Conservation (phyloP, 805 yeast species). For the Schwanniomyces yamadae region DNA sequence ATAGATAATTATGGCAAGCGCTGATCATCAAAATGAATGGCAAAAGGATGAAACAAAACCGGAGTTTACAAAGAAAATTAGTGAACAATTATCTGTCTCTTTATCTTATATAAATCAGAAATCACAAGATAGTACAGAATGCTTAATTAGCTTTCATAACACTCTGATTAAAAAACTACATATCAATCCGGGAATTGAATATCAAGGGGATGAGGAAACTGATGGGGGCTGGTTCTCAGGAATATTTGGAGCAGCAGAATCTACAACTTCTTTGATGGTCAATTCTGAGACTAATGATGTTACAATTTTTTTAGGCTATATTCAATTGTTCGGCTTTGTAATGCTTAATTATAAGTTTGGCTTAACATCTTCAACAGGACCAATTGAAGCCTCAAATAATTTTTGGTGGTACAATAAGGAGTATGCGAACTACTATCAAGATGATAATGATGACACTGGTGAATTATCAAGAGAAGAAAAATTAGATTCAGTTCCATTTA, state of each 20-base stretch:
- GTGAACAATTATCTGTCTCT: constrained; percentile 19
- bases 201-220: neutral
- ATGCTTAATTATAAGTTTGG: constrained; percentile 37
- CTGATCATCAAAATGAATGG: too few species aligned
- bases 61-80: constrained; percentile 18
- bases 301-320: constrained; percentile 32
- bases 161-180: constrained; percentile 12
- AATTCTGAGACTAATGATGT: constrained; percentile 3
- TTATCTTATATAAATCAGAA: constrained; percentile 13
- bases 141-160: constrained; percentile 23
- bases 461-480: constrained; percentile 21
- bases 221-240: constrained; percentile 15
- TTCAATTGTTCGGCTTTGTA: constrained; percentile 40
- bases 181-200: constrained; percentile 11
- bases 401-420: constrained; percentile 39
- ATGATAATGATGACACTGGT: constrained; percentile 17
- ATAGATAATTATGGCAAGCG: too few species aligned
- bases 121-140: constrained; percentile 14
- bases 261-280: neutral
- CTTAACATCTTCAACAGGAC: constrained; percentile 9
- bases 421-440: constrained; percentile 27
- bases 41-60: constrained; percentile 6
- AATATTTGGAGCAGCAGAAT: constrained; percentile 11
- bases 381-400: constrained; percentile 1
- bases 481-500: constrained; percentile 23